Conservation (phyloP, 208 protist genomes). For the Wallacemonas collosoma region DNA sequence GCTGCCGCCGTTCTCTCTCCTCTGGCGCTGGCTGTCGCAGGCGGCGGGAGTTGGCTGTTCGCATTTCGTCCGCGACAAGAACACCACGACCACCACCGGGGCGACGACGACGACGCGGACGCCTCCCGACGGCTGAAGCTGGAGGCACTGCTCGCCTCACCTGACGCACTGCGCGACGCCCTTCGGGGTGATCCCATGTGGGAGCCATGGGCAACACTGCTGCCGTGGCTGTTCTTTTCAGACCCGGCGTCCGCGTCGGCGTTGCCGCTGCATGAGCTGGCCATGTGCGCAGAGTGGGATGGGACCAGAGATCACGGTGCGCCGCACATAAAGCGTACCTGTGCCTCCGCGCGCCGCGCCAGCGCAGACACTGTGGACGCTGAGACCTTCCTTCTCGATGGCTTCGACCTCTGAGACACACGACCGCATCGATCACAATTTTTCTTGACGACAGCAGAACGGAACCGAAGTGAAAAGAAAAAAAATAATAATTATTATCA, state of each 20-base stretch:
- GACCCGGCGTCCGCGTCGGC: too few species aligned
- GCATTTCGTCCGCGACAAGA: conserved; percentile 4
- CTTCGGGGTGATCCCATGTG: neutral
- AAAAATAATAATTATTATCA: neutral
- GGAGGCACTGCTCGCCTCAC: neutral
- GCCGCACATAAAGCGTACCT: neutral
- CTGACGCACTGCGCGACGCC: neutral
- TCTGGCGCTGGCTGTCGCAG: conserved; percentile 2
- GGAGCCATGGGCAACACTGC: neutral
- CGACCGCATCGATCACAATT: neutral
- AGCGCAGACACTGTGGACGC: neutral
- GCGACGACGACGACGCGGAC: neutral
- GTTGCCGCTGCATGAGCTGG: neutral
- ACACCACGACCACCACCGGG: neutral
- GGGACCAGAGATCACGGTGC: neutral
- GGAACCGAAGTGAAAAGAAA: neutral
- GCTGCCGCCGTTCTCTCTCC: neutral
- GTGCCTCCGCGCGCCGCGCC: neutral
- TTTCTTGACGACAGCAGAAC: neutral
- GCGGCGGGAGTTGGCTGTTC: conserved; percentile 5
- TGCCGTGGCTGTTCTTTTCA: conserved; percentile 3
- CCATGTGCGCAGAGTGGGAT: neutral
- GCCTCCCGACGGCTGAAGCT: neutral
- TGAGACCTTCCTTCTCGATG: neutral
- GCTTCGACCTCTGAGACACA: conserved; percentile 1